Percentiles rank a stretch among this genome's conserved stretches.
Conservation (phyloP, 306 rosid genomes). For the Inga leiocalycina region DNA sequence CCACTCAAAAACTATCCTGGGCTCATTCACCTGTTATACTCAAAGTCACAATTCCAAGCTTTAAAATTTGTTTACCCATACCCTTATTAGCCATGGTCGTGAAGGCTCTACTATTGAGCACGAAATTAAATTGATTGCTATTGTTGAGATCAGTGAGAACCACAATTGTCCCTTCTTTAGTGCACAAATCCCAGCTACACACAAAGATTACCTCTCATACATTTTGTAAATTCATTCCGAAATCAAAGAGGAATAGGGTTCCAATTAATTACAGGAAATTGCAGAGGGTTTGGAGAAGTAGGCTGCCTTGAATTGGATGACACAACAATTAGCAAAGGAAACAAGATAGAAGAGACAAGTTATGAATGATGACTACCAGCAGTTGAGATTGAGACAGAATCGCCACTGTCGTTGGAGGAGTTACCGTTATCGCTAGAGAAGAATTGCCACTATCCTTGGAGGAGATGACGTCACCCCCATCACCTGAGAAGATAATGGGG, state of each 20-base stretch:
- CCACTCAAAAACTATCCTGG: too few relatives aligned
- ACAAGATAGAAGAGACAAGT: conserved; percentile 38
- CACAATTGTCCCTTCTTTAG: conserved; percentile 65
- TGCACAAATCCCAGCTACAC: conserved; percentile 67
- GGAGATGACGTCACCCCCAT: too few relatives aligned
- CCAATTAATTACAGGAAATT: conserved; percentile 57
- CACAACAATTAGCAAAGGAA: conserved; percentile 69
- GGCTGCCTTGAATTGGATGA: conserved; percentile 60
- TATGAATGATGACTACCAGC: too few relatives aligned
- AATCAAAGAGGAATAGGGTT: not conserved
- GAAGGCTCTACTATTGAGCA: conserved; percentile 74
- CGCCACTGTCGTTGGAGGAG: too few relatives aligned
- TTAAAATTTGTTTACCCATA: conserved; percentile 43
- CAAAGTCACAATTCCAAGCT: conserved; percentile 74
- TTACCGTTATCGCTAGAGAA: too few relatives aligned
- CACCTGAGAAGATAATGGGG: too few relatives aligned
- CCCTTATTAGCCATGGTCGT: conserved; percentile 66
- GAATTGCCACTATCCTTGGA: too few relatives aligned
- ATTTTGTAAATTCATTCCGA: not conserved
- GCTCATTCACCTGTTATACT: conserved; percentile 63
- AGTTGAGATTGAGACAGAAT: too few relatives aligned
- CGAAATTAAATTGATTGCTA: conserved; percentile 63
- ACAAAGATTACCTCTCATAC: conserved; percentile 4
- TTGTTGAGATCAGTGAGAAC: conserved; percentile 67
- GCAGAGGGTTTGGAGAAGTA: conserved; percentile 55